Base-by-base conservation (phyloP, 768 basidiomycete species). In the Auricularia heimuer region DNA sequence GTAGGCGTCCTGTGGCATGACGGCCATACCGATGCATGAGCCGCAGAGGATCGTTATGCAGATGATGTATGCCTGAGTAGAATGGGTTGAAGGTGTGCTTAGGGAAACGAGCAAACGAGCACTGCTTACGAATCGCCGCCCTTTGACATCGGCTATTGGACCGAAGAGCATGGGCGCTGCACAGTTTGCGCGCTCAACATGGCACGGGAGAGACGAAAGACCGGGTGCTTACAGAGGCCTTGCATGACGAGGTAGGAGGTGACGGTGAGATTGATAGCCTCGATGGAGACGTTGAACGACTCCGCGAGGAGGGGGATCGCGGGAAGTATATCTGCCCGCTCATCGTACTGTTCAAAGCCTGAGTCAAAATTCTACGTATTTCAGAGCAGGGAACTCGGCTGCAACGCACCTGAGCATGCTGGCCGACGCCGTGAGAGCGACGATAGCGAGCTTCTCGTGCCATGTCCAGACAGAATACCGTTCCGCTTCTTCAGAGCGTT, bases 251-350 rank as follows among this genome's bases (percentile, higher is more conserved):
- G 85, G 71, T 90, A 90, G 70, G 89, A 81, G 0, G 89, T 90
- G 10, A 92, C 87, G 7, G 90, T 90, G 51, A 94, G 72, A 71
- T 92, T 92, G 47, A 93, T 91, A 10, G 85, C 77, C 69, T 90
- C 88, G 8, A 80, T 80, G 0, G 86, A 83, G 64, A 84, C 83
- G 69, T 85, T 71, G 70, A 94, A 90, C 3, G 77, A 86, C 21
- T 66, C 67, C 0, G 86, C 79, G 29, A 94, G 75, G 0, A 82
- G 78, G 1, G 91, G 92, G 47, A 94, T 87, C 12, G 86, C 89
- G 2, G 75, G 35, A 73, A 72, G 67, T 73, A 76, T 61, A 73
- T 73, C 54, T 71, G 72, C 0, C 47, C 29, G 56, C 56, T 60
- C 56, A 60, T 60, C 29, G 56, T 60, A 33, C 29, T 60, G 56